A percentile compares a stretch with the other conserved stretches of the same genome.
phyloP scores from a whole-genome alignment of 192 early-diverging fungal genomes.

The Umbelopsis isabellina region DNA sequence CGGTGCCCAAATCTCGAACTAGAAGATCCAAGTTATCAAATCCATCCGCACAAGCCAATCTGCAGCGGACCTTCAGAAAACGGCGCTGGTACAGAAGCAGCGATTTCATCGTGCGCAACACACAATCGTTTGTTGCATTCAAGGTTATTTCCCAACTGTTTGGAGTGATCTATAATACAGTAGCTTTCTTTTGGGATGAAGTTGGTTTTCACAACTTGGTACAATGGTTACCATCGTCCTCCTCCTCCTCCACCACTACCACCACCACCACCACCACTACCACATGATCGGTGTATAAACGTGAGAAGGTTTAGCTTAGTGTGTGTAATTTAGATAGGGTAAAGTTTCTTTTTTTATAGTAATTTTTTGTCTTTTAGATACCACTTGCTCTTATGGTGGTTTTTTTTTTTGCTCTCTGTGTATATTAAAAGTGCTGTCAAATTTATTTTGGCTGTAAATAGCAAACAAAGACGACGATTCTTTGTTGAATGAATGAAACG shows the following conservation, averaged over 20 bases:
- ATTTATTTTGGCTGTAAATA: no score
- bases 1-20: not conserved
- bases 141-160: not conserved
- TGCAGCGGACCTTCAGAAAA: conserved; percentile 5
- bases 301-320: conserved; percentile 7
- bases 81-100: not conserved
- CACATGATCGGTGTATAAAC: not conserved
- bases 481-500: no score
- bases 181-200: conserved; percentile 8
- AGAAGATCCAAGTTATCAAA: not conserved
- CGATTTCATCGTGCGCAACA: not conserved
- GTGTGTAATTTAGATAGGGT: not conserved
- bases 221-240: not conserved
- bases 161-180: not conserved
- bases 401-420: no score
- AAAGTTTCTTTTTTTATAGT: not conserved
- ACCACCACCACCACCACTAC: not conserved
- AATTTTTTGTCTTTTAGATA: not conserved
- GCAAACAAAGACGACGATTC: no score
- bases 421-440: no score
- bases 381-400: no score
- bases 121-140: not conserved
- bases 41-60: not conserved
- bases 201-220: not conserved
- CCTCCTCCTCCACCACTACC: no score